Conservation (phyloP, 208 protist species). For the Acanthamoeba triangularis region DNA sequence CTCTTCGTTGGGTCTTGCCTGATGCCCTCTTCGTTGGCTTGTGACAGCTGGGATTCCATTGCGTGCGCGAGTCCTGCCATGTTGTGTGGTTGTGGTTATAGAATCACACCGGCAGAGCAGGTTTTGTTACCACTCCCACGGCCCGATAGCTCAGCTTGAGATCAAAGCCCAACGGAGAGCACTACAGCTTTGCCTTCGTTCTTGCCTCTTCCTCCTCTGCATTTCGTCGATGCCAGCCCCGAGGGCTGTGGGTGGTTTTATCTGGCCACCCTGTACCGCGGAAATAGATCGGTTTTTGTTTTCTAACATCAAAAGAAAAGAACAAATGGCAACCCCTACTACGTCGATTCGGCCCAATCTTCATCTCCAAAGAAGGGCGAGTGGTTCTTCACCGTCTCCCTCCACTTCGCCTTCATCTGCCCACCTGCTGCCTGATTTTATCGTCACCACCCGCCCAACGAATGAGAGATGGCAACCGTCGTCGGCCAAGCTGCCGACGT, state of each 20-base stretch:
- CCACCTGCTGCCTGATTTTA: neutral
- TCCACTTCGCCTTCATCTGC: neutral
- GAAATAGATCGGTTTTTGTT: neutral
- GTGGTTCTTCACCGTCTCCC: neutral
- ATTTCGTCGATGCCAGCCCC: too few species aligned
- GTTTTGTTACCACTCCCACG: neutral
- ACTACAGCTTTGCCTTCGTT: too few species aligned
- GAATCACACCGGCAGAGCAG: too few species aligned
- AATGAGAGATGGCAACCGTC: neutral
- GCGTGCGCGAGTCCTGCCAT: conserved; percentile 40
- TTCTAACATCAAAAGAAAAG: too few species aligned
- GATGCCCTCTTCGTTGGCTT: neutral
- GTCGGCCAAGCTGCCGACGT: neutral
- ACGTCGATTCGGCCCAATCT: conserved; percentile 22
- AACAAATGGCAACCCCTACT: neutral
- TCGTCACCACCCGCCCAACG: neutral
- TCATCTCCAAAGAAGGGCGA: neutral
- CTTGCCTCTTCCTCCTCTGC: too few species aligned
- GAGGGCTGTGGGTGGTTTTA: too few species aligned
- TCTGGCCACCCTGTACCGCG: neutral
- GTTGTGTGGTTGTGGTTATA: neutral
- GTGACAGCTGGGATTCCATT: neutral
- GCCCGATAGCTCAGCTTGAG: too few species aligned
- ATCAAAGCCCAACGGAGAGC: too few species aligned
- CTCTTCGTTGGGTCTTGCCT: neutral